phyloP scores from a whole-genome alignment of 495 filamentous ascomycete species.

The Sphaerosporella brunnea region DNA sequence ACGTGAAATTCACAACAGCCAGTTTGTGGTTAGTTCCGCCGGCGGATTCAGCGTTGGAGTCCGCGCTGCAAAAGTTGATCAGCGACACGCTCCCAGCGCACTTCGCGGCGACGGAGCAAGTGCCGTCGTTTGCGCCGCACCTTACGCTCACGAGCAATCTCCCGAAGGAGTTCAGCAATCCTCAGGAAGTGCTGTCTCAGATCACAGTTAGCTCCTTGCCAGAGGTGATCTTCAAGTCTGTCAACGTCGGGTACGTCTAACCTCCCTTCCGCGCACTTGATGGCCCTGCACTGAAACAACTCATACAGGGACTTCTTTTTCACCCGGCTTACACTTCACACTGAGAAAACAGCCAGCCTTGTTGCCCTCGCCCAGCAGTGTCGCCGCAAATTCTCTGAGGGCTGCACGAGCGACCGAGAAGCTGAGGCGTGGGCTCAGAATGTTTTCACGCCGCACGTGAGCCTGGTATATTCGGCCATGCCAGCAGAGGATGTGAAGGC shows the following conservation, averaged over 20 bases:
- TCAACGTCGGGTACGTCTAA: slow-evolving; percentile 16
- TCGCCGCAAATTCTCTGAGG: slow-evolving; percentile 15
- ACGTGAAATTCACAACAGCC: no score
- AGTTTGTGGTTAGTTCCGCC: slow-evolving; percentile 24
- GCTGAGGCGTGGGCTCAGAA: slow-evolving; percentile 14
- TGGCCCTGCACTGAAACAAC: neutral
- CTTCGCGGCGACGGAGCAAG: slow-evolving; percentile 14
- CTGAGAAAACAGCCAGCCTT: slow-evolving; percentile 14
- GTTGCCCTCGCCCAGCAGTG: slow-evolving; percentile 19
- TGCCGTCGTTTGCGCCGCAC: slow-evolving; percentile 21
- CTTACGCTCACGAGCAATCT: slow-evolving; percentile 18
- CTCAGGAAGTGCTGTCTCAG: slow-evolving; percentile 9
- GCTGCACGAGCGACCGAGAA: slow-evolving; percentile 8
- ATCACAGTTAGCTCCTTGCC: slow-evolving; percentile 8
- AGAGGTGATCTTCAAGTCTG: slow-evolving; percentile 8
- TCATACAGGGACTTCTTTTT: slow-evolving; percentile 23
- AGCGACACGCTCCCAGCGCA: slow-evolving; percentile 16
- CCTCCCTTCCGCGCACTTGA: neutral
- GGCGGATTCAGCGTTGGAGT: slow-evolving; percentile 11
- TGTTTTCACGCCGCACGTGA: slow-evolving; percentile 20
- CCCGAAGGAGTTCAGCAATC: slow-evolving; percentile 9
- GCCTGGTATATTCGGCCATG: slow-evolving; percentile 18
- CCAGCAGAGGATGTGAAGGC: slow-evolving; percentile 4
- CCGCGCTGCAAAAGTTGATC: slow-evolving; percentile 12
- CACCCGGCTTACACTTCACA: slow-evolving; percentile 18